Conservation (phyloP, 345 rosid species). For the Eucalyptus sp. region DNA sequence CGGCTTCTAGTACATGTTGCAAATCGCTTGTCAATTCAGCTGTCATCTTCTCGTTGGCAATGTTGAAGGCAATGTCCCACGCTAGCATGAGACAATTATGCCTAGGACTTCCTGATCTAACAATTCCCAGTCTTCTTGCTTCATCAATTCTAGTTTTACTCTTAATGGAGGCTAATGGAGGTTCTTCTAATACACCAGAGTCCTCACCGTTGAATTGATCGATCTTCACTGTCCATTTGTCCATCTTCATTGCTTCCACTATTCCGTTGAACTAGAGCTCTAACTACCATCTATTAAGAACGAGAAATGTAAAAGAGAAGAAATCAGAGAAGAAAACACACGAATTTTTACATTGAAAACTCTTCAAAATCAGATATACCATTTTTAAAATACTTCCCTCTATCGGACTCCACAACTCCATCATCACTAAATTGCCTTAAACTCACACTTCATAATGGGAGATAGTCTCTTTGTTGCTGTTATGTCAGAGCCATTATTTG, state of each 20-base stretch:
- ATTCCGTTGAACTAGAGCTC: background rate
- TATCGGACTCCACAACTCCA: background rate
- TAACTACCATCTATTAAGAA: background rate
- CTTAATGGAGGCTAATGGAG: background rate
- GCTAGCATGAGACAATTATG: background rate
- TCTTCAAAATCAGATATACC: background rate
- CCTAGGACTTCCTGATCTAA: background rate
- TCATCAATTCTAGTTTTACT: background rate
- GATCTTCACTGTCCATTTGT: background rate
- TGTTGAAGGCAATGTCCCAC: background rate
- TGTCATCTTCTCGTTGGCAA: background rate
- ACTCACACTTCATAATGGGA: background rate
- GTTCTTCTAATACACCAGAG: background rate
- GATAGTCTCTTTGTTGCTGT: background rate
- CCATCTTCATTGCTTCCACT: background rate
- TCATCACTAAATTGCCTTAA: background rate
- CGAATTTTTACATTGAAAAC: background rate
- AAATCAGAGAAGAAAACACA: background rate
- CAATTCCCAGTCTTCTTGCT: background rate
- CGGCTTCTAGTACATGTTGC: background rate
- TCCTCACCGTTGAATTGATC: background rate
- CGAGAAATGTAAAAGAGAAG: background rate
- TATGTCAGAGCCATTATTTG: background rate
- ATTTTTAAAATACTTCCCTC: background rate
- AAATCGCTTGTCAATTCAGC: background rate